phyloP scores from a whole-genome alignment of 306 rosid genomes.

The Luffa acutangula region DNA sequence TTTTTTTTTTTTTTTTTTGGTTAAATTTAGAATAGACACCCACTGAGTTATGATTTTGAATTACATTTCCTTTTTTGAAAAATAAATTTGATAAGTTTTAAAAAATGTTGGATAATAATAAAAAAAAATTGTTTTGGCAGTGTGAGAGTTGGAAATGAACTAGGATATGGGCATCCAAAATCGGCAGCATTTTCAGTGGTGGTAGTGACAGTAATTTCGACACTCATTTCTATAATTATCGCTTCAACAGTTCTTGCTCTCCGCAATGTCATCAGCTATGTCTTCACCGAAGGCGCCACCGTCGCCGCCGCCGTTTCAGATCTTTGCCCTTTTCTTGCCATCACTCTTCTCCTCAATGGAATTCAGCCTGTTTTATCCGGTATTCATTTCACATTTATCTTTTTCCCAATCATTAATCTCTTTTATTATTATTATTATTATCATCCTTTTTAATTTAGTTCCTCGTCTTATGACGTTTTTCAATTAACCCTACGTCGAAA shows the following conservation, averaged over 20 bases:
- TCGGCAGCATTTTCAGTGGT: constrained; percentile 57
- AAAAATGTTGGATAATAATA: not conserved
- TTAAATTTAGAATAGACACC: too few species aligned
- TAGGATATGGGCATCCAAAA: constrained; percentile 64
- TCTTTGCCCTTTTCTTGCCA: constrained; percentile 58
- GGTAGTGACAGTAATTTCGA: constrained; percentile 42
- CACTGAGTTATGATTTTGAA: too few species aligned
- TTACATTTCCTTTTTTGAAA: too few species aligned
- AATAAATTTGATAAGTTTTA: too few species aligned
- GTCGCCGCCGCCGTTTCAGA: constrained; percentile 83
- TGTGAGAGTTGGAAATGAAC: constrained; percentile 81
- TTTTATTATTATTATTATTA: too few species aligned
- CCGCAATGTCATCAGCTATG: constrained; percentile 53
- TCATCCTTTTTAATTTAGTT: too few species aligned
- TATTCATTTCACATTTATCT: not conserved
- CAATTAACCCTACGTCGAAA: too few species aligned
- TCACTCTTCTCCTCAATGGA: constrained; percentile 64
- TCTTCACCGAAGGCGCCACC: constrained; percentile 54
- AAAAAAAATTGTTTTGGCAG: constrained; percentile 17
- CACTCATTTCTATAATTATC: constrained; percentile 37
- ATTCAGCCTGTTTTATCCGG: constrained; percentile 82
- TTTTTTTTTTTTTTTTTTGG: too few species aligned
- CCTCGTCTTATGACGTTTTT: too few species aligned
- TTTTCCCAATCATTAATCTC: too few species aligned
- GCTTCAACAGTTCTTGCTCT: constrained; percentile 29